Conservation (phyloP, 23 red algal genomes). For the Gracilaria caudata region DNA sequence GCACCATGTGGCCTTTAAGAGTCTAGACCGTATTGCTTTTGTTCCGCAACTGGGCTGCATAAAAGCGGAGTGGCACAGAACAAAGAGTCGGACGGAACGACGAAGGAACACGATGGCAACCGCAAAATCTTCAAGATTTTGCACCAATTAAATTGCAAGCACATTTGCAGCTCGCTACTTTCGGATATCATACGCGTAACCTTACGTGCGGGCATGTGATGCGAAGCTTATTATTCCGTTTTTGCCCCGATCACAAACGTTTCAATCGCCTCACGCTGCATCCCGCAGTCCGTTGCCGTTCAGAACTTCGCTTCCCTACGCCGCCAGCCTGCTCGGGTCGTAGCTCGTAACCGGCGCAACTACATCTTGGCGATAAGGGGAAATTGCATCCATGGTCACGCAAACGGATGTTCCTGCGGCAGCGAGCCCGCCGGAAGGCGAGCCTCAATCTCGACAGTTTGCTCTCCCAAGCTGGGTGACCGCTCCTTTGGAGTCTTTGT, state of each 20-base stretch:
- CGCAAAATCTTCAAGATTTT: too few relatives aligned
- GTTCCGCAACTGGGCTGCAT: too few relatives aligned
- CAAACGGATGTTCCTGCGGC: not conserved
- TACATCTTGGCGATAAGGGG: not conserved
- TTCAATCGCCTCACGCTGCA: not conserved
- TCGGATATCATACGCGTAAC: not conserved
- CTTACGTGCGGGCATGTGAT: too few relatives aligned
- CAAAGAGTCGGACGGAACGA: not conserved
- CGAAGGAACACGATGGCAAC: too few relatives aligned
- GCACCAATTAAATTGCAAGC: slow-evolving; percentile 11
- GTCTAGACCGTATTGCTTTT: not conserved
- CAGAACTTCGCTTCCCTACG: not conserved
- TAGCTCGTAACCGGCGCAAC: too few relatives aligned
- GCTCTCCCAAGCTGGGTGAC: slow-evolving; percentile 20
- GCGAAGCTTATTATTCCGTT: not conserved
- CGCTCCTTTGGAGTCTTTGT: slow-evolving; percentile 19
- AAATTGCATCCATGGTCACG: slow-evolving; percentile 1
- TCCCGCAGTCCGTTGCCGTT: not conserved
- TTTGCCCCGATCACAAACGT: not conserved
- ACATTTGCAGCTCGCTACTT: not conserved
- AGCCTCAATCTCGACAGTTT: slow-evolving; percentile 11
- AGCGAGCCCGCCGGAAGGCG: not conserved
- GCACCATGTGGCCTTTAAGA: not conserved
- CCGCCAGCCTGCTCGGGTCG: too few relatives aligned
- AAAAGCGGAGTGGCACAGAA: not conserved